phyloP scores from a whole-genome alignment of 2,329 filamentous ascomycete species.

The Beauveria sp. region DNA sequence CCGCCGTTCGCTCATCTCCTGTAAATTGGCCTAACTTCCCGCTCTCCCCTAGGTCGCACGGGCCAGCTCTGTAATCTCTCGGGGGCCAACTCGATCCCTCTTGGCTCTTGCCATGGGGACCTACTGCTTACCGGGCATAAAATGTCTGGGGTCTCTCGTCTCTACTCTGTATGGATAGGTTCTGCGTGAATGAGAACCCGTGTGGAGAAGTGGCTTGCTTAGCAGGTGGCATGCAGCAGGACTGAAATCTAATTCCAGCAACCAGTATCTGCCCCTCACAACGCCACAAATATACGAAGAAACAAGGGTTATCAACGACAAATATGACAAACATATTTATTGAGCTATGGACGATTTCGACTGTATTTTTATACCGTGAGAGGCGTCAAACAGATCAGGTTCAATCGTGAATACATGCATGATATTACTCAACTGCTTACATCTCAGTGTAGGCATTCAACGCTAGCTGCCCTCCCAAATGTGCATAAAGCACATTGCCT shows the following conservation, averaged over 20 bases:
- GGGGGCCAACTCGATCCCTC: background rate
- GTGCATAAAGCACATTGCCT: constrained; percentile 64
- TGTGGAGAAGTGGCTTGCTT: background rate
- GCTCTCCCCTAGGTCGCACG: background rate
- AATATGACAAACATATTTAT: too few relatives aligned
- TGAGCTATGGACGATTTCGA: background rate
- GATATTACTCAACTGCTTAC: background rate
- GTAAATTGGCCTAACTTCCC: constrained; percentile 8
- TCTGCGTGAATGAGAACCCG: background rate
- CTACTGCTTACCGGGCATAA: background rate
- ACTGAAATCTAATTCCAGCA: background rate
- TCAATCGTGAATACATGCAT: background rate
- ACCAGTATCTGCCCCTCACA: background rate
- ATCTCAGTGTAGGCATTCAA: constrained; percentile 54
- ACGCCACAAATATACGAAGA: background rate
- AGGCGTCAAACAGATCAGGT: background rate
- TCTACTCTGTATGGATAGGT: background rate
- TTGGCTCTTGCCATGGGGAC: background rate
- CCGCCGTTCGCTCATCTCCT: constrained; percentile 7
- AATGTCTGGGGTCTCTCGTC: too few relatives aligned
- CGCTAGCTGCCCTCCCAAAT: constrained; percentile 62
- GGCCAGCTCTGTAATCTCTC: constrained; percentile 4
- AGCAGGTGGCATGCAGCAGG: background rate
- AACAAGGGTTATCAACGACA: background rate
- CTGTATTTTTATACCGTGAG: too few relatives aligned